Conservation (phyloP, 2,329 filamentous ascomycete species). For the Microascus cirrosus region DNA sequence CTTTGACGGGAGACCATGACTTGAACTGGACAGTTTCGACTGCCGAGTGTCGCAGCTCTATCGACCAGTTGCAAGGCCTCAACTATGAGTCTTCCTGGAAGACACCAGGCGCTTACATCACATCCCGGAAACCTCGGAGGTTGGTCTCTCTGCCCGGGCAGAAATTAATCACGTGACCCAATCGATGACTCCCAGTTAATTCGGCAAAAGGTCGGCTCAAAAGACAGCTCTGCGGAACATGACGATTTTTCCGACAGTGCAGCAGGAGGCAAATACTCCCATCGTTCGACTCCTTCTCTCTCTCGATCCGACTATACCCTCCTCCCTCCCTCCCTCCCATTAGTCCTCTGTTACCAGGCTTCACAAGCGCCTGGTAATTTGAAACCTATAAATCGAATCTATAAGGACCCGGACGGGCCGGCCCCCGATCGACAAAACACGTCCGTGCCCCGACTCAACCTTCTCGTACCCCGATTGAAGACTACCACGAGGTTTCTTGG, state of each 20-base stretch:
- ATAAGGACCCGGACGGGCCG: not conserved
- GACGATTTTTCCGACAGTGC: slow-evolving; percentile 3
- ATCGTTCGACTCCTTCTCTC: slow-evolving; percentile 1
- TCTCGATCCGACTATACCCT: not conserved
- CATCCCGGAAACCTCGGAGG: not conserved
- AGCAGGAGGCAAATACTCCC: not conserved
- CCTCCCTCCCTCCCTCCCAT: not conserved
- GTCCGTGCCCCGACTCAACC: not conserved
- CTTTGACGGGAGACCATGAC: not conserved
- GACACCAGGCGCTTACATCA: not conserved
- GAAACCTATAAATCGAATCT: not conserved
- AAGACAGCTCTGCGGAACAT: not conserved
- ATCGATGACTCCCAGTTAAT: not conserved
- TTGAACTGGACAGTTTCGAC: too few relatives aligned
- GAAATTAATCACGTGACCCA: not conserved
- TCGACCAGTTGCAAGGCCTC: too few relatives aligned
- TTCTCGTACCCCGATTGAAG: not conserved
- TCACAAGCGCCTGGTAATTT: not conserved
- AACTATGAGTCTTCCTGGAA: too few relatives aligned
- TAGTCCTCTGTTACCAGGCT: not conserved
- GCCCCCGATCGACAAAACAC: not conserved
- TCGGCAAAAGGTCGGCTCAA: slow-evolving; percentile 2
- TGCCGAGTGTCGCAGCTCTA: too few relatives aligned
- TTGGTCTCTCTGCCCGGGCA: not conserved
- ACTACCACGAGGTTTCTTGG: not conserved